A percentile compares a stretch with the other conserved stretches of the same genome.
Conservation (phyloP, 2,329 filamentous ascomycete genomes). For the Thermomyces lanuginosus region DNA sequence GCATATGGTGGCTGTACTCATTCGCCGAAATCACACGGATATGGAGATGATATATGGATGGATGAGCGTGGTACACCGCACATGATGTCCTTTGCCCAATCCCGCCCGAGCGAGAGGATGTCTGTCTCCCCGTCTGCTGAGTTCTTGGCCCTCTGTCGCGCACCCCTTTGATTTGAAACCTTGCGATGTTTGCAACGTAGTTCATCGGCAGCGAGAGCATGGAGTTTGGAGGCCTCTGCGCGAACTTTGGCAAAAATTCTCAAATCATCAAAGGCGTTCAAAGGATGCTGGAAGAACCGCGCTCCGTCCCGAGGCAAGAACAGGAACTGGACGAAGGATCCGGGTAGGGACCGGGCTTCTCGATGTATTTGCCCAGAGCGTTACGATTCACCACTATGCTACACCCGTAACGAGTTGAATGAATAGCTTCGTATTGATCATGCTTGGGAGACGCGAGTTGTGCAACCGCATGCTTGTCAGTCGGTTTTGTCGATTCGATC, state of each 20-base stretch:
- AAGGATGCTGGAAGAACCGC: slow-evolving; percentile 52
- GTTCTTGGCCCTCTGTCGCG: slow-evolving; percentile 49
- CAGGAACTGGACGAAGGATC: slow-evolving; percentile 68
- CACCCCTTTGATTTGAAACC: slow-evolving; percentile 45
- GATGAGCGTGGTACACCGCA: slow-evolving; percentile 72
- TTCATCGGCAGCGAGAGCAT: slow-evolving; percentile 53
- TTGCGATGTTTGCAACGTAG: slow-evolving; percentile 52
- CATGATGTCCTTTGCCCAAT: slow-evolving; percentile 61
- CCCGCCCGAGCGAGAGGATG: slow-evolving; percentile 52
- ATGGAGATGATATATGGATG: slow-evolving; percentile 85
- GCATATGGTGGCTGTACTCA: slow-evolving; percentile 53
- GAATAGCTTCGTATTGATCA: too few relatives aligned
- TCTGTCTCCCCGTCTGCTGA: slow-evolving; percentile 31
- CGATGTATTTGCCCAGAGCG: slow-evolving; percentile 51
- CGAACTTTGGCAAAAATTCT: slow-evolving; percentile 51
- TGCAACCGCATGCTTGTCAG: too few relatives aligned
- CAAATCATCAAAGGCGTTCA: slow-evolving; percentile 56
- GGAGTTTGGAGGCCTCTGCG: slow-evolving; percentile 45
- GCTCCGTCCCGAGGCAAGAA: slow-evolving; percentile 58
- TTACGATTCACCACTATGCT: too few relatives aligned
- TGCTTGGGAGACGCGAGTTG: too few relatives aligned
- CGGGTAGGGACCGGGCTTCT: slow-evolving; percentile 49
- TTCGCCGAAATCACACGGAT: slow-evolving; percentile 75
- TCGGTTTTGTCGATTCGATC: too few relatives aligned
- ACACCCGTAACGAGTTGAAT: too few relatives aligned